Percentiles rank a stretch among this genome's conserved stretches.
Conservation (phyloP, 768 basidiomycete species). For the Mycena belliarum region DNA sequence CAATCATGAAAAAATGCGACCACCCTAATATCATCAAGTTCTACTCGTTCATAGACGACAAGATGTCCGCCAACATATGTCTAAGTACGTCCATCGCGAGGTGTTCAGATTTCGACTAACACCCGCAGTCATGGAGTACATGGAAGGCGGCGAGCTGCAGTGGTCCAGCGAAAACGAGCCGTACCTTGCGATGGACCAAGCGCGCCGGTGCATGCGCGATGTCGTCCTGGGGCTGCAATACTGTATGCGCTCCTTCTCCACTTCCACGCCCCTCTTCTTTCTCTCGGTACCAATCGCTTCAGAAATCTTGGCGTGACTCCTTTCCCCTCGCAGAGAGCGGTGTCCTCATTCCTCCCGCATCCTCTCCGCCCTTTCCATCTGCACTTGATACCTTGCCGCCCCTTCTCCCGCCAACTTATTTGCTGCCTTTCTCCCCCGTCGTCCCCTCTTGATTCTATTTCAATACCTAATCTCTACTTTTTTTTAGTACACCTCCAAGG, state of each 20-base stretch:
- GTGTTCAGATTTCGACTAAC: slow-evolving; percentile 4
- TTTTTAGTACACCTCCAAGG: slow-evolving; percentile 91
- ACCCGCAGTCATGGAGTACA: slow-evolving; percentile 87
- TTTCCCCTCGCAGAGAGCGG: too few species aligned
- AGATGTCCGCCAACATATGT: slow-evolving; percentile 83
- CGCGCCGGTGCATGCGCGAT: slow-evolving; percentile 87
- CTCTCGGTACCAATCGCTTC: too few species aligned
- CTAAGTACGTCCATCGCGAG: slow-evolving; percentile 65
- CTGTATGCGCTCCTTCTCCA: slow-evolving; percentile 32
- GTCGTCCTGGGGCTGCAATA: slow-evolving; percentile 95
- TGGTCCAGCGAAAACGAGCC: slow-evolving; percentile 76
- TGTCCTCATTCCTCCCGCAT: too few species aligned
- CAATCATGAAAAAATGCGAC: slow-evolving; percentile 96
- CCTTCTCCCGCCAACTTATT: neutral
- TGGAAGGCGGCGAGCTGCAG: slow-evolving; percentile 91
- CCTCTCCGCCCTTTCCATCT: too few species aligned
- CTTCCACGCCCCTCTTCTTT: too few species aligned
- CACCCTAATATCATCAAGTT: slow-evolving; percentile 90
- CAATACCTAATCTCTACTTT: neutral
- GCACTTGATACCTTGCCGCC: neutral
- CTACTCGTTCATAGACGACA: slow-evolving; percentile 94
- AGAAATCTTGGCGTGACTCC: too few species aligned
- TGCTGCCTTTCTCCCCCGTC: neutral
- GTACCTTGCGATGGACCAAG: slow-evolving; percentile 79
- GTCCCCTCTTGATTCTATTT: neutral